Conservation (phyloP, 163 green algal species). For the Scenedesmus sp. region DNA sequence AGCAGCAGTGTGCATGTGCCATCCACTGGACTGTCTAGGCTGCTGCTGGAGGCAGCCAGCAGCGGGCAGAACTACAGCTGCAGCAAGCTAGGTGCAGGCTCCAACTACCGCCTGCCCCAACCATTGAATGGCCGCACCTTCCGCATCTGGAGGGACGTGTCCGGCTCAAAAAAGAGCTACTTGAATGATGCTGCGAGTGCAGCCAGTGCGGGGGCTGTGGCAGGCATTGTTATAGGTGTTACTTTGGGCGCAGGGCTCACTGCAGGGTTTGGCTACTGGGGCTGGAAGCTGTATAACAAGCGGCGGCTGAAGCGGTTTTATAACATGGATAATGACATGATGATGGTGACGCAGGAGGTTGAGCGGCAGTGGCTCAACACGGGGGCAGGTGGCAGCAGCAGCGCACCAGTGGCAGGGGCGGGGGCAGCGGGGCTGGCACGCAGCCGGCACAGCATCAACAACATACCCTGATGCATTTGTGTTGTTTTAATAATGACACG, state of each 20-base stretch:
- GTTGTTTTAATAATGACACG: too few species aligned
- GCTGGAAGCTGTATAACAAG: conserved; percentile 20
- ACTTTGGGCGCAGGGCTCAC: conserved; percentile 24
- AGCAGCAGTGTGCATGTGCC: background rate
- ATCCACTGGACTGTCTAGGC: background rate
- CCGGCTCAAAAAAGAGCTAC: conserved; percentile 1
- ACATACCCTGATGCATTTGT: background rate
- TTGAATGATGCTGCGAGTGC: conserved; percentile 28
- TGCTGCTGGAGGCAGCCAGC: background rate
- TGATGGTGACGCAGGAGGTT: conserved; percentile 38
- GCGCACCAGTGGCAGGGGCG: background rate
- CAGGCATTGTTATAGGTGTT: conserved; percentile 14
- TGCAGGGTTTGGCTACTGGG: conserved; percentile 1
- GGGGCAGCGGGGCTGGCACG: background rate
- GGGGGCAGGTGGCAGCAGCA: background rate
- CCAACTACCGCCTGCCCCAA: conserved; percentile 34
- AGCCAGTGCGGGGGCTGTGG: conserved; percentile 19
- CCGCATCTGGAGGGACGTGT: background rate
- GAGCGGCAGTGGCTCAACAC: conserved; percentile 7
- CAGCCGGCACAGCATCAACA: background rate
- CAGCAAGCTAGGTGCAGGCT: conserved; percentile 28
- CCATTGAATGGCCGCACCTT: conserved; percentile 19
- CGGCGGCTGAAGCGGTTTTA: conserved; percentile 31
- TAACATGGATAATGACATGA: conserved; percentile 35
- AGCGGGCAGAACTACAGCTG: conserved; percentile 10